Percentiles rank a stretch among this genome's conserved stretches.
These are phyloP conservation scores for Calonectria hongkongensis DNA, from an alignment of 2,329 filamentous ascomycete species.

Conservation along the genomic window DNA sequence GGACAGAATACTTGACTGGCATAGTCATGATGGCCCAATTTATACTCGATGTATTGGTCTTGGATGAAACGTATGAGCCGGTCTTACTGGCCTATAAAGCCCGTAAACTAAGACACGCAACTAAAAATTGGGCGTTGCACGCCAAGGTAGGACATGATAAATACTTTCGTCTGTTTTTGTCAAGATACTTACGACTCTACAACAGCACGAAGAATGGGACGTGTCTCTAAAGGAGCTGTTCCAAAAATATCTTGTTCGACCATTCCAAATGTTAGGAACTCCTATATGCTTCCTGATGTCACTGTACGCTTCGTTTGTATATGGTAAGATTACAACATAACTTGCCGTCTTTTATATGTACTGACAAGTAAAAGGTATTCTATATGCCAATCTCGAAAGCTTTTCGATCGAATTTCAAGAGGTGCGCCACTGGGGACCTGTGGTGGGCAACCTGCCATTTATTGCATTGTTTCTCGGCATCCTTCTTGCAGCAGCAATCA, in stretches of 20 bases:
- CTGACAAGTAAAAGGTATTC: background rate
- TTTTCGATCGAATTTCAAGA: slow-evolving; percentile 73
- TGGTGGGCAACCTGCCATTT: slow-evolving; percentile 75
- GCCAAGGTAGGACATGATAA: background rate
- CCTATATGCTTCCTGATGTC: slow-evolving; percentile 80
- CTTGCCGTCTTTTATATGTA: too few relatives aligned
- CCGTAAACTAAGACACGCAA: background rate
- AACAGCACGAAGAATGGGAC: slow-evolving; percentile 59
- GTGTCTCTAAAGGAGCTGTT: slow-evolving; percentile 67
- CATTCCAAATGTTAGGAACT: slow-evolving; percentile 73
- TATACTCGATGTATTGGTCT: slow-evolving; percentile 68
- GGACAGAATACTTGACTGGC: slow-evolving; percentile 71
- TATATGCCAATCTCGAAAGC: background rate
- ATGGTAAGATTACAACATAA: slow-evolving; percentile 56
- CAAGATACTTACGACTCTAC: background rate
- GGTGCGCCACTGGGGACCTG: slow-evolving; percentile 72
- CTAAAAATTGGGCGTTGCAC: background rate
- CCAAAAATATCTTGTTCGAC: slow-evolving; percentile 58
- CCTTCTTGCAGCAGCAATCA: slow-evolving; percentile 70
- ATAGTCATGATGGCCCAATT: slow-evolving; percentile 74
- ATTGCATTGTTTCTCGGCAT: slow-evolving; percentile 75
- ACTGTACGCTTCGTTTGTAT: slow-evolving; percentile 77
- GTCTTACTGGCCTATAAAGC: slow-evolving; percentile 71
- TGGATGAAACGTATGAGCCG: slow-evolving; percentile 76
- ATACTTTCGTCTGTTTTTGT: background rate